Percentiles rank a stretch among this genome's conserved stretches.
phyloP scores from a whole-genome alignment of 768 basidiomycete genomes.

The Glaciozyma martinii region DNA sequence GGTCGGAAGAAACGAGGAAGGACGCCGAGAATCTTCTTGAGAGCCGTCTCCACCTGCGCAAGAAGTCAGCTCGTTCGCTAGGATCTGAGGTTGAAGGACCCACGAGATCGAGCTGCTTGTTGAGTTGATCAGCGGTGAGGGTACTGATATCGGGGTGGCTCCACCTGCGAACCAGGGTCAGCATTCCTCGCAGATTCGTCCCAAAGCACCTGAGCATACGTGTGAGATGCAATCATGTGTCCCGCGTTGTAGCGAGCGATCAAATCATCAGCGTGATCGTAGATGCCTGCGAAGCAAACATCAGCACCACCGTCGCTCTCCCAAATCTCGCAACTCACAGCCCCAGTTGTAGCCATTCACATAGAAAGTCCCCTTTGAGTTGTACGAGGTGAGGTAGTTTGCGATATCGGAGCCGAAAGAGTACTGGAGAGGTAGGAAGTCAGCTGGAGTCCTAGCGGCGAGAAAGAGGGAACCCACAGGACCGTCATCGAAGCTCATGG shows the following conservation, averaged over 20 bases:
- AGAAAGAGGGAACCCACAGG: neutral
- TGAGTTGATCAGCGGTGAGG: conserved; percentile 19
- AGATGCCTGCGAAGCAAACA: conserved; percentile 14
- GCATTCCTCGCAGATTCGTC: neutral
- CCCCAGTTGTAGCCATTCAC: conserved; percentile 33
- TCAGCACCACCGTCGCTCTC: neutral
- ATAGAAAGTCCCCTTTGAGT: conserved; percentile 7
- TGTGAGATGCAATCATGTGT: conserved; percentile 10
- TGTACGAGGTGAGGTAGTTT: neutral
- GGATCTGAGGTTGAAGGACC: no score
- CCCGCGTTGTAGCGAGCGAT: conserved; percentile 5
- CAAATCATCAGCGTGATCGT: conserved; percentile 7
- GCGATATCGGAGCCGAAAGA: neutral
- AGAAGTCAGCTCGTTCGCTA: no score
- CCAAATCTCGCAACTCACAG: neutral
- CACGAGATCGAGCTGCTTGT: conserved; percentile 27
- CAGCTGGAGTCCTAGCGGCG: no score
- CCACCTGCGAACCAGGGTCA: neutral
- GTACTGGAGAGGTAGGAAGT: no score
- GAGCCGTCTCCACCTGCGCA: conserved; percentile 13
- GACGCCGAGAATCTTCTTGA: no score
- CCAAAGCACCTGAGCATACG: no score
- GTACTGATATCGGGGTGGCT: conserved; percentile 27
- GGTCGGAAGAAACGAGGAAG: no score
- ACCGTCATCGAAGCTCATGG: conserved; percentile 33